Evolutionary conservation across 148 eudicot genomes (phyloP).

Genomic region (Spergularia bocconei): DNA sequence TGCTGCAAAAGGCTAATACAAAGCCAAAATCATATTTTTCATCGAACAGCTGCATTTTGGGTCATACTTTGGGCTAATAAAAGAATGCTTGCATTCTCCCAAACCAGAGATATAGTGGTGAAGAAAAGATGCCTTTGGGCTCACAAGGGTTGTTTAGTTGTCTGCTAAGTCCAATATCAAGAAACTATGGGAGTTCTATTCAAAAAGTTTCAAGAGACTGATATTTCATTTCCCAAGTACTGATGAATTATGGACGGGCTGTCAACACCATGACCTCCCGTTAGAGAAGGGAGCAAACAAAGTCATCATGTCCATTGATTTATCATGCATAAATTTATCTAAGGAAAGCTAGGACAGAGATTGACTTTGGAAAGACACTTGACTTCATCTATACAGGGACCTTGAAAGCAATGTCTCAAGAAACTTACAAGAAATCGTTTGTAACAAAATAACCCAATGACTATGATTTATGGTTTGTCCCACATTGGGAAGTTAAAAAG

Average conservation of each 20-base stretch:
- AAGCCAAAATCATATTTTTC: background rate
- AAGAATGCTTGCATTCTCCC: too few relatives aligned
- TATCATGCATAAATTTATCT: background rate
- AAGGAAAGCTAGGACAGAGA: slow-evolving; percentile 1
- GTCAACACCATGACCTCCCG: background rate
- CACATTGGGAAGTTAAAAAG: too few relatives aligned
- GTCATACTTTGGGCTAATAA: background rate
- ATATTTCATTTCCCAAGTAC: too few relatives aligned
- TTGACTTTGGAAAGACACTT: background rate
- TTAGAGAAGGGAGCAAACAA: background rate
- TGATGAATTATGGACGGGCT: too few relatives aligned
- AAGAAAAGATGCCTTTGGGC: too few relatives aligned
- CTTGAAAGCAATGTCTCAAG: background rate
- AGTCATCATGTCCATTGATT: background rate
- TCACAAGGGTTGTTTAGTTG: too few relatives aligned
- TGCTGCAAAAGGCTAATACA: background rate
- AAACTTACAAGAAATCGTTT: background rate
- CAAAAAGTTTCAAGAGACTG: too few relatives aligned
- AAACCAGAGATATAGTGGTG: too few relatives aligned
- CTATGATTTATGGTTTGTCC: too few relatives aligned
- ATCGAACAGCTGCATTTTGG: background rate
- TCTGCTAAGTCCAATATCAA: too few relatives aligned
- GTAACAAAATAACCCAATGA: too few relatives aligned
- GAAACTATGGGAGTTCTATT: too few relatives aligned
- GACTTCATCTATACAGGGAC: background rate